Evolutionary conservation across 2,329 filamentous ascomycete genomes (phyloP).

Genomic region (Aspergillus luchuensis): DNA sequence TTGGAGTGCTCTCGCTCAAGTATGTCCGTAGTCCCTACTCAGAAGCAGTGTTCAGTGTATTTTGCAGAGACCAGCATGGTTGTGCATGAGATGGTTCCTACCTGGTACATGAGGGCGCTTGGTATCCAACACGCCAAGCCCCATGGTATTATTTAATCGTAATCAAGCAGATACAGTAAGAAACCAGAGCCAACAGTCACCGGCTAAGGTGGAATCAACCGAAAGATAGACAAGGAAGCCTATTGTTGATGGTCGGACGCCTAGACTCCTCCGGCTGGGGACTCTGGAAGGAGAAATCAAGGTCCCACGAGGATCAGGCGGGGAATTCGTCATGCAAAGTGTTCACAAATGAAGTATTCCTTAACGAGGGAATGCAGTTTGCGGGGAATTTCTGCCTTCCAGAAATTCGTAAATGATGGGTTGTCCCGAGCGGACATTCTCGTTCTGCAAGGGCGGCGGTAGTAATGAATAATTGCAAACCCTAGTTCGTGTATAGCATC

Average conservation of each 20-base stretch:
- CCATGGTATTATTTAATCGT: slow-evolving; percentile 50
- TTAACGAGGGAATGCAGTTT: neutral
- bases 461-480: neutral
- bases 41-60: neutral
- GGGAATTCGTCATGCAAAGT: neutral
- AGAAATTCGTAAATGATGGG: neutral
- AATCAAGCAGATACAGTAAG: neutral
- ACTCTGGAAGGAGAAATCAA: neutral
- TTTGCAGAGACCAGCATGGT: too few species aligned
- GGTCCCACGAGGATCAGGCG: neutral
- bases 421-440: neutral
- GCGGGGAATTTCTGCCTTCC: neutral
- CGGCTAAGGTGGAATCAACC: neutral
- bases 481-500: too few species aligned
- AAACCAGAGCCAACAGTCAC: too few species aligned
- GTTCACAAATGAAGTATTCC: neutral
- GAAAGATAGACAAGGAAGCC: neutral
- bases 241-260: neutral
- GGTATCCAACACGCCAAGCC: slow-evolving; percentile 70
- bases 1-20: slow-evolving; percentile 59
- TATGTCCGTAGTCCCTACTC: slow-evolving; percentile 54
- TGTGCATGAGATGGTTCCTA: slow-evolving; percentile 42
- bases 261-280: neutral
- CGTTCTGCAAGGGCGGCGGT: neutral
- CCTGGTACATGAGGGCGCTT: slow-evolving; percentile 72